Base-by-base conservation (phyloP, 164 flowering plant genomes). In the Kalanchoe fedtschenkoi region DNA sequence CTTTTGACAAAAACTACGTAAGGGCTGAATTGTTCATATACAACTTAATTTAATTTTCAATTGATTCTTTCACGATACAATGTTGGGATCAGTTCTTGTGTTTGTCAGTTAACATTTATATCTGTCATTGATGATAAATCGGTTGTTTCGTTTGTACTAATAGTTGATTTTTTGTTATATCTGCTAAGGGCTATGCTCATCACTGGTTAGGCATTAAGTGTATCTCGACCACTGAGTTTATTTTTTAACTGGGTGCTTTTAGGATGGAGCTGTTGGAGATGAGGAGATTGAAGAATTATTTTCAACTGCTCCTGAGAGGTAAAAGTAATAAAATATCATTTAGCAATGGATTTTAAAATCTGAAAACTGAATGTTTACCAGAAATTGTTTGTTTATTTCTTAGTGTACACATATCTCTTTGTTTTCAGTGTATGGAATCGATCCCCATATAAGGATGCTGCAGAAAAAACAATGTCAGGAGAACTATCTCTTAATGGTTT, bases 231-330 rank as follows among this genome's bases (percentile, higher is more conserved):
- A 17, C 39, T 58, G 16, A n/a, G 39, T 4, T 58, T 3, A 16
- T 30, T 29, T 56, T 29, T 30, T 11, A 32, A 57, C 3, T 33
- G 39, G 22, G 61, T 33, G 13, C 22, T 58, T 16, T 34, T 60
- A 86, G 92, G 87, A 81, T 79, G 80, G 83, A 39, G 74, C 76
- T 15, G 70, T 86, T 46, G 75, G 71, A 38, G 66, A 71, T 53
- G 57, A 54, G 69, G 89, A 82, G 64, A 73, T 86, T 64, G 83
- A 79, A 11, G 83, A 82, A 58, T 69, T 86, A 32, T 86, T 86
- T 70, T 86, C 92, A 62, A 86, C 89, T 63, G 92, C 89, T 44
- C 89, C 92, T 24, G 92, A 81, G 62, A 84, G 79, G 92, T 85
- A 57, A 70, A 13, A 34, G 22, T 33, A 17, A 10, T 58, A 8